Percentiles rank a stretch among this genome's conserved stretches.
Conservation (phyloP, 768 basidiomycete species). For the Agrocybe pediades region DNA sequence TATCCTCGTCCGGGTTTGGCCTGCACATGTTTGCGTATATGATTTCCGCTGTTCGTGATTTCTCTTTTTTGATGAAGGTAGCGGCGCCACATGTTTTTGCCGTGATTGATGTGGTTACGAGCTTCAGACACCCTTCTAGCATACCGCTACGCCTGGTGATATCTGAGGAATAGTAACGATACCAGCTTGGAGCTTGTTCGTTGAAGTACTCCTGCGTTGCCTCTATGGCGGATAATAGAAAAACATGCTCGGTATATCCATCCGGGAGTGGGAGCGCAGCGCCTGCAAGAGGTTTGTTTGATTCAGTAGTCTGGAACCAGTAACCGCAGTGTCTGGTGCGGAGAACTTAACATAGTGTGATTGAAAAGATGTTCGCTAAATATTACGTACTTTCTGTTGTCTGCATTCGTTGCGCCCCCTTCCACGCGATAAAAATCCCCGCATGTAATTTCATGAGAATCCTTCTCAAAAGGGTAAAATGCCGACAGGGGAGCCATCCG, state of each 20-base stretch:
- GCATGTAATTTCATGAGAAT: neutral
- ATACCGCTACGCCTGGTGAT: neutral
- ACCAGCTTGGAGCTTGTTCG: slow-evolving; percentile 1
- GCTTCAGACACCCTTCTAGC: slow-evolving; percentile 1
- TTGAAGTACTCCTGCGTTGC: slow-evolving; percentile 1
- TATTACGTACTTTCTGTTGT: too few relatives aligned
- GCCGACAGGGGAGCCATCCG: neutral
- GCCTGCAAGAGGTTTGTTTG: neutral
- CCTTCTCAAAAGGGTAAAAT: neutral
- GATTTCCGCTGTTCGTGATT: neutral
- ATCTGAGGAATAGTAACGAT: neutral
- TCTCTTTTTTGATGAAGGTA: neutral
- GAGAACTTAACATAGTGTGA: neutral
- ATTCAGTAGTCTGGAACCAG: neutral
- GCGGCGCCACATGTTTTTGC: slow-evolving; percentile 5
- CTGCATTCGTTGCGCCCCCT: too few relatives aligned
- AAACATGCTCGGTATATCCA: neutral
- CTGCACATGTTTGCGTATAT: neutral
- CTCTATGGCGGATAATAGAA: neutral
- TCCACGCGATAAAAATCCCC: too few relatives aligned
- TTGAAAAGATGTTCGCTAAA: too few relatives aligned
- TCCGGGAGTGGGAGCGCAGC: neutral
- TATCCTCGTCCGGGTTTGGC: neutral
- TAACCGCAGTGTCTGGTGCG: neutral
- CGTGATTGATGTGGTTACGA: slow-evolving; percentile 1